These are phyloP conservation scores for Erysimum cheiranthoides DNA, from an alignment of 345 rosid genomes.

Conservation along the genomic window DNA sequence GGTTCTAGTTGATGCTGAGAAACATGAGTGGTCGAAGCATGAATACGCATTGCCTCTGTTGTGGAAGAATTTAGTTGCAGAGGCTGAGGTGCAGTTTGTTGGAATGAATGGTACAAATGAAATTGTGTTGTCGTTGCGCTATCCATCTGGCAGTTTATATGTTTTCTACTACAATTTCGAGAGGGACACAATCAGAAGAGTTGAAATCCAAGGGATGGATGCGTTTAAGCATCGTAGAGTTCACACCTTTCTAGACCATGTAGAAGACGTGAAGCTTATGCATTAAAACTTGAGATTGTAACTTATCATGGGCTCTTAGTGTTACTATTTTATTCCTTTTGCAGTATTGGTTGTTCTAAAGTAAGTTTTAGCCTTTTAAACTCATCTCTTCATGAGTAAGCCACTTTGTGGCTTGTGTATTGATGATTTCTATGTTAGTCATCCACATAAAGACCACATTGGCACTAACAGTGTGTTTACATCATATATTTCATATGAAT, in stretches of 20 bases:
- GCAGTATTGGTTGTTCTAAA: neutral
- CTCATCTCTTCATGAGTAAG: neutral
- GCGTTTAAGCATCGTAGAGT: neutral
- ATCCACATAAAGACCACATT: too few relatives aligned
- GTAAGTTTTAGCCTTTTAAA: neutral
- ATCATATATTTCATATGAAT: neutral
- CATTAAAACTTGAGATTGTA: neutral
- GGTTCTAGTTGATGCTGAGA: slow-evolving; percentile 4
- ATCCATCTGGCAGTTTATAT: too few relatives aligned
- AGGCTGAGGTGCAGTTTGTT: neutral
- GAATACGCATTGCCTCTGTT: neutral
- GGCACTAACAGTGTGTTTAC: slow-evolving; percentile 4
- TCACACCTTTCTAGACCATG: neutral
- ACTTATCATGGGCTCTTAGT: too few relatives aligned
- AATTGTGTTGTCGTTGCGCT: neutral
- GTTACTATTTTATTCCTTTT: too few relatives aligned
- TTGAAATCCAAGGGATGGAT: slow-evolving; percentile 10
- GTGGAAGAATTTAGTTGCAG: neutral
- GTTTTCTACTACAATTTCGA: neutral
- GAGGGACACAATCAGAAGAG: neutral
- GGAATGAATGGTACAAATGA: neutral
- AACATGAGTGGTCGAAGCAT: neutral
- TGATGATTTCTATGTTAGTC: too few relatives aligned
- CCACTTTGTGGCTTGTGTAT: neutral
- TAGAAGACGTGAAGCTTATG: neutral